Conservation (phyloP, 805 yeast genomes). For the Saccharomycopsis sp. region DNA sequence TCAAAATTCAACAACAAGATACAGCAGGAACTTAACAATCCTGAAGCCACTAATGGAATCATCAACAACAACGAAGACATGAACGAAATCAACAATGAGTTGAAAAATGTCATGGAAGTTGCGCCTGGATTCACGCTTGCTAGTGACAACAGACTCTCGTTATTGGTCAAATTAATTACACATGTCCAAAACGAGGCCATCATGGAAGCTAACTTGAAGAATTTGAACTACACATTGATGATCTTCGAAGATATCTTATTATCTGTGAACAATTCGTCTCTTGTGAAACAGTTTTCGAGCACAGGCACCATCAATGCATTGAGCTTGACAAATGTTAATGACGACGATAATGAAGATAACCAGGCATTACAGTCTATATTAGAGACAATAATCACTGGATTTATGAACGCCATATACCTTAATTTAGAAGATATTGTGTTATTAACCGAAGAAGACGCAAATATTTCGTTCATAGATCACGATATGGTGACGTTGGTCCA, state of each 20-base stretch:
- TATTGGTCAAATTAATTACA: slow-evolving; percentile 4
- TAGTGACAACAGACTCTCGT: slow-evolving; percentile 7
- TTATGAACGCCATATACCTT: slow-evolving; percentile 3
- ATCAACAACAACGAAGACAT: background rate
- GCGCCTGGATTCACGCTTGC: slow-evolving; percentile 12
- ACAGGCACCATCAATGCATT: background rate
- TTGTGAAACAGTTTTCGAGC: background rate
- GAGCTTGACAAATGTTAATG: slow-evolving; percentile 3
- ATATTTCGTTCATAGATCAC: slow-evolving; percentile 10
- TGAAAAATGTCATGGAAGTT: slow-evolving; percentile 13
- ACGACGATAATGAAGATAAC: slow-evolving; percentile 9
- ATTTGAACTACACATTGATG: slow-evolving; percentile 6
- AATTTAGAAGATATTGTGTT: slow-evolving; percentile 19
- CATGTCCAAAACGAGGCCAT: slow-evolving; percentile 8
- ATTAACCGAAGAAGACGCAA: slow-evolving; percentile 19
- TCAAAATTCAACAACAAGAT: slow-evolving; percentile 7
- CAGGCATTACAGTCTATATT: slow-evolving; percentile 13
- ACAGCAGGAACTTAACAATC: background rate
- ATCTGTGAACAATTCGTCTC: slow-evolving; percentile 7
- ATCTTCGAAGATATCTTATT: slow-evolving; percentile 16
- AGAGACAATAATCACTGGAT: slow-evolving; percentile 3
- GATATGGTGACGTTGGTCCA: slow-evolving; percentile 14
- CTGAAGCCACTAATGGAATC: background rate
- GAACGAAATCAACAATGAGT: slow-evolving; percentile 8
- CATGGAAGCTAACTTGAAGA: slow-evolving; percentile 8